Base-by-base conservation (phyloP, 177 flowering plant genomes). In the Vitis hybrid region DNA sequence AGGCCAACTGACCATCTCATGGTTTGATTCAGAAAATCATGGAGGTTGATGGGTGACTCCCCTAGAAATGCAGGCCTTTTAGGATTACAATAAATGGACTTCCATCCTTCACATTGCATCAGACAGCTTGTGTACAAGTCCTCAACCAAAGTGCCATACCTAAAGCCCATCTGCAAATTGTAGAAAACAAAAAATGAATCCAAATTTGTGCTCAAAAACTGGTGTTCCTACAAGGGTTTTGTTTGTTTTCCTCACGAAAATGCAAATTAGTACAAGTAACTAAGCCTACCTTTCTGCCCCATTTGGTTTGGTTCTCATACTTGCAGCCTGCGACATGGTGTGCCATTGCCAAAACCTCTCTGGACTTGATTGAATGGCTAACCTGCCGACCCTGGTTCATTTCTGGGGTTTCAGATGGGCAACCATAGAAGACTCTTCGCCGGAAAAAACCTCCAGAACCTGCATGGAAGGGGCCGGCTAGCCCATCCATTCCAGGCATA, bases 401-500 rank as follows among this genome's bases (percentile, higher is more conserved):
- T 62, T 70, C 33, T 5, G 51, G 51, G 11, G 16, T 16, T 45
- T 52, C 61, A 10, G 51, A 62, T 62, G 72, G 72, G 2, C 66
- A 31, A 18, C 18, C 18, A 18, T 18, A 18, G 18, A 18, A 18
- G 18, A 18, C 18, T 18, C 18, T 18, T 18, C 72, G 50, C 0
- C 11, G 16, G 67, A 70, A 70, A 15, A 70, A 70, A 56, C 66
- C 52, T 18, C 72, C 72, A 11, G 31, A 26, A 6, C 72, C 72
- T 1, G 62, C 60, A 33, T 62, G 31, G 2, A 9, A 33, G 1
- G 67, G 48, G 60, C 72, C 66, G 0, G 21, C 3, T 1, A 62
- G 19, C 15, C 72, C 61, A 45, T 75, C 75, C 68, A 75, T 33
- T 31, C 81, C 81, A 19, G 31, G 0, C 2, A 74, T 64, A 48